phyloP scores from a whole-genome alignment of 2,329 filamentous ascomycete genomes.

The Elsinoe fawcettii region DNA sequence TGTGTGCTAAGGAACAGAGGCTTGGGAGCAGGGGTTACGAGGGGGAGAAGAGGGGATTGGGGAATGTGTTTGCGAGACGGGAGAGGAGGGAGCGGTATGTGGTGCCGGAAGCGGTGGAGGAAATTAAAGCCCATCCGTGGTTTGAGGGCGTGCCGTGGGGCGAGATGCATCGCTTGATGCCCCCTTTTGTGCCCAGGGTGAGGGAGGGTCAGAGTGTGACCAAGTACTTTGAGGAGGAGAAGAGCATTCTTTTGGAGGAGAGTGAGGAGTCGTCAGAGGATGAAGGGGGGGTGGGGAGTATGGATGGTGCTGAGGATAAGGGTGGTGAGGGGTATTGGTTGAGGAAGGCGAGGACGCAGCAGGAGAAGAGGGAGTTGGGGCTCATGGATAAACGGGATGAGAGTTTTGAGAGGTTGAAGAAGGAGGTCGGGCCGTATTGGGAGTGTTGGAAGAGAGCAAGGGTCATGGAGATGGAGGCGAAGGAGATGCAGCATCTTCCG shows the following conservation, averaged over 20 bases:
- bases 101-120: slow-evolving; percentile 73
- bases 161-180: slow-evolving; percentile 58
- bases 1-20: slow-evolving; percentile 65
- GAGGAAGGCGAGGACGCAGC: slow-evolving; percentile 1
- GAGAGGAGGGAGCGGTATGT: slow-evolving; percentile 44
- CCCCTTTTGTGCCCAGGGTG: slow-evolving; percentile 75
- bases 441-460: slow-evolving; percentile 26
- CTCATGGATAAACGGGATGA: slow-evolving; percentile 25
- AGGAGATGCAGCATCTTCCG: slow-evolving; percentile 8
- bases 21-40: slow-evolving; percentile 53
- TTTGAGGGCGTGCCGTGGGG: slow-evolving; percentile 76
- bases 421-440: slow-evolving; percentile 26
- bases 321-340: not conserved
- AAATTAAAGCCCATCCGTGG: slow-evolving; percentile 84
- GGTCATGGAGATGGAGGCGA: slow-evolving; percentile 22
- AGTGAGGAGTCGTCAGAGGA: not conserved
- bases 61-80: not conserved
- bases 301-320: not conserved
- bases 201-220: slow-evolving; percentile 47
- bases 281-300: not conserved
- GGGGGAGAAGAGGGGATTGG: slow-evolving; percentile 16
- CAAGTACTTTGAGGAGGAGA: slow-evolving; percentile 83
- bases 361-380: slow-evolving; percentile 27
- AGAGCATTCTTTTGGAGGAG: slow-evolving; percentile 49
- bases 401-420: slow-evolving; percentile 26